Conservation (phyloP, 1,284 basidiomycete genomes). For the Cryptococcus amylolentus region DNA sequence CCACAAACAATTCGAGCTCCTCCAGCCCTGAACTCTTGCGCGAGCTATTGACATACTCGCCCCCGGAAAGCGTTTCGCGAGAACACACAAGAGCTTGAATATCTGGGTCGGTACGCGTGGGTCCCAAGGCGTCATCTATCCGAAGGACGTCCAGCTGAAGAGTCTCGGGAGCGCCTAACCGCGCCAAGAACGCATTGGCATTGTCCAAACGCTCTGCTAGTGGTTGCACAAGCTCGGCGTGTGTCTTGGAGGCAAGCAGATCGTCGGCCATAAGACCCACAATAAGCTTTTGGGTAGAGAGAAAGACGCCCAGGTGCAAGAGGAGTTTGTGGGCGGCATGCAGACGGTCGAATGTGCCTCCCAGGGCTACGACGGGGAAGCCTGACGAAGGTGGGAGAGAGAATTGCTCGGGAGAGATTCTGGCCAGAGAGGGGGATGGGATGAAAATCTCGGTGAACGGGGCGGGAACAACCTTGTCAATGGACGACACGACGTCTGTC, state of each 20-base stretch:
- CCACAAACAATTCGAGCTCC: slow-evolving; percentile 65
- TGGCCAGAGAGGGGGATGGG: neutral
- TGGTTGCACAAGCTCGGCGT: slow-evolving; percentile 67
- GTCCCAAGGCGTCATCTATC: slow-evolving; percentile 79
- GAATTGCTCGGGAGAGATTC: neutral
- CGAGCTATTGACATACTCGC: slow-evolving; percentile 49
- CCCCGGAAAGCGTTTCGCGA: slow-evolving; percentile 75
- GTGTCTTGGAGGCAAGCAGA: slow-evolving; percentile 70
- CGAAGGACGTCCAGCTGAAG: slow-evolving; percentile 24
- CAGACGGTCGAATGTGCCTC: slow-evolving; percentile 93
- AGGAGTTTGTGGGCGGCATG: slow-evolving; percentile 98
- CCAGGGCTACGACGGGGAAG: slow-evolving; percentile 52
- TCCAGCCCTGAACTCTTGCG: slow-evolving; percentile 52
- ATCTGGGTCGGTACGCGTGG: slow-evolving; percentile 76
- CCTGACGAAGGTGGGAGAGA: slow-evolving; percentile 10
- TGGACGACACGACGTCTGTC: neutral
- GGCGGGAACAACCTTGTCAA: neutral
- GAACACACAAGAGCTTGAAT: slow-evolving; percentile 84
- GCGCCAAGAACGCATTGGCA: neutral
- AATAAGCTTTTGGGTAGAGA: slow-evolving; percentile 74
- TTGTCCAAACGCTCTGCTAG: slow-evolving; percentile 54
- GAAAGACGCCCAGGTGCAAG: slow-evolving; percentile 82
- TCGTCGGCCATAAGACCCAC: slow-evolving; percentile 77
- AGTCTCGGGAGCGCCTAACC: neutral
- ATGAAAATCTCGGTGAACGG: neutral